These are phyloP conservation scores for Piloderma croceum DNA, from an alignment of 768 basidiomycete genomes.

Conservation along the genomic window DNA sequence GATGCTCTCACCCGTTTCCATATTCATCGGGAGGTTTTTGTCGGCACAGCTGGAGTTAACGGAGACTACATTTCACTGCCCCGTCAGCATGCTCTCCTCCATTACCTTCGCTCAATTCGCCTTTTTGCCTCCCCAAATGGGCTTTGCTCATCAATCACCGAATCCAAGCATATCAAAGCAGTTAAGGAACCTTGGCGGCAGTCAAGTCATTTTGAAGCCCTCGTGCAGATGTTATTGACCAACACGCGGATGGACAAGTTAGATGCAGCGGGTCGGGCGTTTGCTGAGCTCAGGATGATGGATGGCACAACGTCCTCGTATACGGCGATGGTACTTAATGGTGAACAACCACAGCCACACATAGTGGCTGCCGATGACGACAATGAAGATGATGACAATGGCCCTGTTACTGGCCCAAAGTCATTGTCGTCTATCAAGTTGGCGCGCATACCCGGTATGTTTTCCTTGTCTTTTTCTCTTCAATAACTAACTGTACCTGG, in stretches of 20 bases:
- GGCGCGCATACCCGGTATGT: slow-evolving; percentile 8
- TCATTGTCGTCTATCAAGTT: slow-evolving; percentile 8
- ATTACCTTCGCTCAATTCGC: slow-evolving; percentile 13
- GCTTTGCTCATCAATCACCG: slow-evolving; percentile 14
- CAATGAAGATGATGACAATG: slow-evolving; percentile 1
- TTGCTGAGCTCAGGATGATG: slow-evolving; percentile 1
- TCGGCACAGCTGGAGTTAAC: slow-evolving; percentile 15
- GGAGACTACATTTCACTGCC: slow-evolving; percentile 16
- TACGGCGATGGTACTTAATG: slow-evolving; percentile 1
- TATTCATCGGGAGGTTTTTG: slow-evolving; percentile 23
- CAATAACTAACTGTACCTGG: not conserved
- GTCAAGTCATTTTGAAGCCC: slow-evolving; percentile 3
- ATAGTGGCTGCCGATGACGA: slow-evolving; percentile 6
- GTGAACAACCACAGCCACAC: not conserved
- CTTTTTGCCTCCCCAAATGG: slow-evolving; percentile 25
- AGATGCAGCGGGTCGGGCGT: not conserved
- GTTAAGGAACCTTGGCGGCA: slow-evolving; percentile 10
- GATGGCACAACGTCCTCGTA: slow-evolving; percentile 15
- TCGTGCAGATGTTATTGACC: slow-evolving; percentile 11
- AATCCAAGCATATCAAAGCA: slow-evolving; percentile 14
- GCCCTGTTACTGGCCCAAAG: slow-evolving; percentile 4
- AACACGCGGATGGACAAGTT: slow-evolving; percentile 11
- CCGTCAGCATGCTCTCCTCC: slow-evolving; percentile 21
- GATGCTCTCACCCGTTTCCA: slow-evolving; percentile 24
- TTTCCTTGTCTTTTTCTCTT: not conserved